Base-by-base conservation (phyloP, 129 eudicot species). In the Chrysanthemum makinoi region DNA sequence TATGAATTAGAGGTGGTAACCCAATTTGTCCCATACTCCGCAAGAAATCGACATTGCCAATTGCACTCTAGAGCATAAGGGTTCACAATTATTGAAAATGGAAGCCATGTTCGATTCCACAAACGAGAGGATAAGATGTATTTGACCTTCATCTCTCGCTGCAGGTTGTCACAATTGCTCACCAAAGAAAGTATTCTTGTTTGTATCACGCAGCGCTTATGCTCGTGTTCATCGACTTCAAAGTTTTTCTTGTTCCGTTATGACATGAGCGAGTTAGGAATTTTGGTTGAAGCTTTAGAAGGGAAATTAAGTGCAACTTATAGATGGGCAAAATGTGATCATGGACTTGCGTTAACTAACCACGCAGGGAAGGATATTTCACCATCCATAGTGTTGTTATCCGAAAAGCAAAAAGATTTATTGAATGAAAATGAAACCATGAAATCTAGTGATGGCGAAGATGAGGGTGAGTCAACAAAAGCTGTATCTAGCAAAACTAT, bases 71-170 rank as follows among this genome's bases (percentile, higher is more conserved):
- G n/a, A n/a, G n/a, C n/a, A n/a, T n/a, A n/a, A n/a, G 48, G 79
- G 82, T 64, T 76, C 88, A 11, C 88, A 83, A 65, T 58, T 85
- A 12, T 66, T 87, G 66, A 95, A 95, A 80, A 95, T 95, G 99
- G 97, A 89, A 69, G 81, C 84, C 62, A 83, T 77, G 71, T 95
- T 95, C 61, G 99, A 95, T 77, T 83, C 96, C 62, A 81, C 81
- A 15, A 83, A 77, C 61, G 99, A 95, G 82, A 84, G 96, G n/a
- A n/a, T n/a, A n/a, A 82, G 99, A 95, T 60, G 76, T 90, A 11
- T 95, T 89, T 64, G 99, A 95, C 86, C 65, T 95, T 66, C 97
- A 95, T 83, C 69, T 95, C 18, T 95, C 99, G 99, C 99, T 15
- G 91, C 86, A 0, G 99, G 94, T 18, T 95, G 99, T 82, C 89